Evolutionary conservation across 2,329 filamentous ascomycete species (phyloP), one percentile per base, ranked within the genome.

Genomic region (Pestalotiopsis sp.): DNA sequence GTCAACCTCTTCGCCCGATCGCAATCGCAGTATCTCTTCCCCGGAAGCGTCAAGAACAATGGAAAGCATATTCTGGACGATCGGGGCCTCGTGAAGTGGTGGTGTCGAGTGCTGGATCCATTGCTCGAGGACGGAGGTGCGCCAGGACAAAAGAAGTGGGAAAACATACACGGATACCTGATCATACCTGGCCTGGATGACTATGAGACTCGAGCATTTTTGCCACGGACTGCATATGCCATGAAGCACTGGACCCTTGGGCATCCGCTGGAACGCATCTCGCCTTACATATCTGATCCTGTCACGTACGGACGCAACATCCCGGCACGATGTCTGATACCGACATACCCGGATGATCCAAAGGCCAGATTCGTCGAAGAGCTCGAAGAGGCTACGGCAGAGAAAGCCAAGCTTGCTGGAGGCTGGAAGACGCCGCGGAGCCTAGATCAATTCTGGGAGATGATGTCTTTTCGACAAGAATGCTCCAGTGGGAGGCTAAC

Each of bases 381-480:
- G 77, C 83, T 99, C 3, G 95, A 99, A 75, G 93, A 95, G 39
- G 86, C 88, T 1, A 88, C 88, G 38, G 84, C 87, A 2, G 81
- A 81, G 4, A 82, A 82, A 66, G 81, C 87, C 72, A 87, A 88
- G 72, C 85, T 83, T 31, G 82, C 83, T 3, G 92, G 92, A 0
- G 86, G 88, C 68, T 99, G 96, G 96, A 92, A 90, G 77, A 94
- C 92, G 69, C 90, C 98, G 27, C 91, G 87, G 77, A 92, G 90
- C 0, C 82, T 99, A 56, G 93, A 95, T n/a, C 91, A 95, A 73
- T 99, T 99, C 76, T 99, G 96, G 96, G 96, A 99, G 71, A 92
- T 97, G 87, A 98, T 99, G 95, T 92, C 95, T 0, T 98, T 93
- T 77, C 87, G 96, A 68, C 96, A 98, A 78, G 96, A 99, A 77